Percentiles rank a stretch among this genome's conserved stretches.
Evolutionary conservation across 768 basidiomycete species (phyloP).

Genomic region (Agrocybe pediades): DNA sequence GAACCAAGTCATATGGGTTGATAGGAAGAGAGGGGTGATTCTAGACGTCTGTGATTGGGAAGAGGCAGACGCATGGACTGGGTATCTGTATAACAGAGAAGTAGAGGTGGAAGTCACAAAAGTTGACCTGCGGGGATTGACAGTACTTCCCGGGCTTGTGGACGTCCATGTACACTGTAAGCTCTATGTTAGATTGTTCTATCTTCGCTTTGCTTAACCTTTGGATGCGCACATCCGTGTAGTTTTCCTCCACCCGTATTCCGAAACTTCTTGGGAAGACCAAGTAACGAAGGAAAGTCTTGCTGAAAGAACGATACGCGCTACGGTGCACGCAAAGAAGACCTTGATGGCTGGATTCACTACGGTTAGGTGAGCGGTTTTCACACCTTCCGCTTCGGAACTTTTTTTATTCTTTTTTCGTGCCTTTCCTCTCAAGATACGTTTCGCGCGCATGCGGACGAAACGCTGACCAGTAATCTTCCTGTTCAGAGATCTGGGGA

Average conservation of each 20-base stretch:
- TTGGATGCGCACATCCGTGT: background rate
- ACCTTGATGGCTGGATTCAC: slow-evolving; percentile 68
- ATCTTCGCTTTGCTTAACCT: background rate
- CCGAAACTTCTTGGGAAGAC: slow-evolving; percentile 11
- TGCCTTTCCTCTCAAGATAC: background rate
- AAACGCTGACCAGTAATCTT: background rate
- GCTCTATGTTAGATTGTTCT: slow-evolving; percentile 10
- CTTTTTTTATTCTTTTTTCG: background rate
- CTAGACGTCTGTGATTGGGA: slow-evolving; percentile 33
- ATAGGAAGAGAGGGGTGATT: slow-evolving; percentile 48
- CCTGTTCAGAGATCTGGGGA: slow-evolving; percentile 63
- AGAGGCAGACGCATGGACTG: slow-evolving; percentile 1
- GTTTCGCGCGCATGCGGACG: background rate
- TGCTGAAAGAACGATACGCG: slow-evolving; percentile 60
- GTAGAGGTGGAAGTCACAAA: slow-evolving; percentile 12
- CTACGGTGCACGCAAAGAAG: slow-evolving; percentile 56
- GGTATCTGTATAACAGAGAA: background rate
- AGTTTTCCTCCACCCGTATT: slow-evolving; percentile 42
- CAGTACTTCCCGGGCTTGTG: slow-evolving; percentile 16
- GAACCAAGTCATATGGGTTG: slow-evolving; percentile 50
- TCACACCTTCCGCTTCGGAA: background rate
- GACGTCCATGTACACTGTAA: slow-evolving; percentile 24
- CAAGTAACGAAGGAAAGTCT: slow-evolving; percentile 40
- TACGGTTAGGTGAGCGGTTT: slow-evolving; percentile 48
- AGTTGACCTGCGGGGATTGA: slow-evolving; percentile 13